A percentile compares a stretch with the other conserved stretches of the same genome.
Conservation (phyloP, 352 stramenopile species). For the Aphanomyces astaci region DNA sequence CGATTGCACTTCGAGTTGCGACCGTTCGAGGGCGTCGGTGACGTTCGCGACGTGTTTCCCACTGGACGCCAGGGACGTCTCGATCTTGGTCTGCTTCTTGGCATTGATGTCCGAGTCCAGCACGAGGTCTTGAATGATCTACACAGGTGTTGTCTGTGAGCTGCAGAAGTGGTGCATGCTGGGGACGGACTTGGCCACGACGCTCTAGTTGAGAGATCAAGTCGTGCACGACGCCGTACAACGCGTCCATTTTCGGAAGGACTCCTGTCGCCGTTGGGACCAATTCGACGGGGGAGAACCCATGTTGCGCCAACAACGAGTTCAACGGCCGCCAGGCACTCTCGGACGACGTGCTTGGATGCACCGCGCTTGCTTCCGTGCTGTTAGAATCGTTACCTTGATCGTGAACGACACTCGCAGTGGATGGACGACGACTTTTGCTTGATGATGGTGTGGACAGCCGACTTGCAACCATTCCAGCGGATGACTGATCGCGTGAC, state of each 20-base stretch:
- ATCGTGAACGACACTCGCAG: no score
- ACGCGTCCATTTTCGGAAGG: not conserved
- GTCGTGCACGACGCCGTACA: constrained; percentile 5
- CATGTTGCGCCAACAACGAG: constrained; percentile 2
- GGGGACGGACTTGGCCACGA: not conserved
- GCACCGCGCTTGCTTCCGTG: no score
- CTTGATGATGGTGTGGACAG: not conserved
- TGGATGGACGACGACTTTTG: not conserved
- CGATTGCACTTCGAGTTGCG: constrained; percentile 44
- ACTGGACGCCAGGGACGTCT: constrained; percentile 36
- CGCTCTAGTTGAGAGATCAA: constrained; percentile 1
- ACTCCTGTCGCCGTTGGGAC: not conserved
- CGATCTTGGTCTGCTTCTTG: constrained; percentile 39
- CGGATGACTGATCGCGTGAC: not conserved
- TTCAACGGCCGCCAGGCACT: not conserved
- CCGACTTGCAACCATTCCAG: not conserved
- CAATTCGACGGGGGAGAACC: not conserved
- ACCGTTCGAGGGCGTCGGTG: constrained; percentile 36
- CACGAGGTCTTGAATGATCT: constrained; percentile 75
- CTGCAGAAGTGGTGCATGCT: not conserved
- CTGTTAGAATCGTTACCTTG: no score
- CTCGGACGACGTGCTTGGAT: not conserved
- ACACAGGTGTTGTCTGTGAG: not conserved
- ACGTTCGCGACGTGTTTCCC: constrained; percentile 48
- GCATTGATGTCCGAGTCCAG: constrained; percentile 56